Evolutionary conservation across 495 filamentous ascomycete species (phyloP), one percentile per base, ranked within the genome.

Genomic region (Aspergillus leporis): DNA sequence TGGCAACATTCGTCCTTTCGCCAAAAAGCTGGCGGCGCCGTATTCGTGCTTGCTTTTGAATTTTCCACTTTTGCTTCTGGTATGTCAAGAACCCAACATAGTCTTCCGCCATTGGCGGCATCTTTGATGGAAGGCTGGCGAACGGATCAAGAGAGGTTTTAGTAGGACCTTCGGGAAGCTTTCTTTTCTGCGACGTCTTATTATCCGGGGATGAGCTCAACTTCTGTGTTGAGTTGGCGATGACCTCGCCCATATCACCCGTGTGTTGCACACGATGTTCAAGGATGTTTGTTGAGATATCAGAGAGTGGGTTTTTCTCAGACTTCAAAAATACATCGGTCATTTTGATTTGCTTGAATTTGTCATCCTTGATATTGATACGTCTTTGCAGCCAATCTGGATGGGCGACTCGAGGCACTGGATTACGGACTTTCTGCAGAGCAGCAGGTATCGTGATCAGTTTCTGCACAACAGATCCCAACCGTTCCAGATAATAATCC

Each of bases 21-120:
- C 94, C 94, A 66, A 98, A 99, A 4, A 98, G 79, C 67, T 99
- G 94, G 43, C 93, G 84, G 47, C 94, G 84, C 12, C 94, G 88
- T 64, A 88, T 82, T 41, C 93, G 84, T 41, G 94, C 93, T 71
- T 96, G 90, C 66, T 91, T 95, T 70, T 99, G 94, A 28, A 99
- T 90, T 74, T 92, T 97, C 94, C 94, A 99, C 70, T 99, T 99
- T 74, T 92, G 85, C 73, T 99, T 99, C 68, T 99, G 94, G 66
- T 99, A 99, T 68, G 88, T 82, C 48, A 99, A 74, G 78, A 96
- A 99, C 0, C 85, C 91, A 22, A 82, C 74, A 59, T 99, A 99
- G 72, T 99, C 91, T 43, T 94, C 87, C 0, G 85, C 87, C 23
- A 93, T 91, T 9, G 80, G 83, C 19, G 94, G 95, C 90, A 97